A percentile compares a stretch with the other conserved stretches of the same genome.
These are phyloP conservation scores for Diplocarpon rosae DNA, from an alignment of 2,329 filamentous ascomycete genomes.

Conservation along the genomic window DNA sequence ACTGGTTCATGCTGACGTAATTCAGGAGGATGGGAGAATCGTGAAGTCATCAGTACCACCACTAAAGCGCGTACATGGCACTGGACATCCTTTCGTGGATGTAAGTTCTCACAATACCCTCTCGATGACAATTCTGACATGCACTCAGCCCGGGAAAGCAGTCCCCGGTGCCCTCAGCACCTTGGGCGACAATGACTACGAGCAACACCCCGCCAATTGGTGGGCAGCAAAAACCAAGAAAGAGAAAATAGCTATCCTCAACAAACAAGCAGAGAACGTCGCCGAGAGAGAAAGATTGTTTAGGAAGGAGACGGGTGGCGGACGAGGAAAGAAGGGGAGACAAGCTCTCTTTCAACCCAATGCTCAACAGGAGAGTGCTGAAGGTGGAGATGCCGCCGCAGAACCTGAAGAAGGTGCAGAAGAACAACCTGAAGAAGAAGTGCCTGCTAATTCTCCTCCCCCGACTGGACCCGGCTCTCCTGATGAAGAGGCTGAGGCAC, in stretches of 20 bases:
- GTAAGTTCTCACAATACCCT: conserved; percentile 1
- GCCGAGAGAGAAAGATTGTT: conserved; percentile 2
- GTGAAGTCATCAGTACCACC: conserved; percentile 1
- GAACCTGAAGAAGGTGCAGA: conserved; percentile 6
- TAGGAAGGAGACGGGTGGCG: neutral
- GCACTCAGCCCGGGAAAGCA: conserved; percentile 5
- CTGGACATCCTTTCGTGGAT: conserved; percentile 7
- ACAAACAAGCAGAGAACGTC: conserved; percentile 3
- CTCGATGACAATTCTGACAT: neutral
- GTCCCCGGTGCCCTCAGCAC: conserved; percentile 1
- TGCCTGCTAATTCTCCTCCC: neutral
- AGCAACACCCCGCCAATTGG: conserved; percentile 20
- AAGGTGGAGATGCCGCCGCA: neutral
- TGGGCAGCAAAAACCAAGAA: conserved; percentile 12
- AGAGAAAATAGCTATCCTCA: neutral
- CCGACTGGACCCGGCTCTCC: conserved; percentile 1
- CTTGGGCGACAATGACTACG: conserved; percentile 11
- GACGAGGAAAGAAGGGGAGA: conserved; percentile 1
- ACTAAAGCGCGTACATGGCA: conserved; percentile 8
- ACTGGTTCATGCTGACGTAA: conserved; percentile 5
- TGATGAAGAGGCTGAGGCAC: conserved; percentile 2
- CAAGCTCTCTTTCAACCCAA: conserved; percentile 4
- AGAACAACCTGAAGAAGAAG: conserved; percentile 5
- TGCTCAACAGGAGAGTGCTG: conserved; percentile 2
- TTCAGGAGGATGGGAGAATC: conserved; percentile 15